Evolutionary conservation across 1,284 basidiomycete genomes (phyloP), one percentile per base, ranked within the genome.

Genomic region (Athelia sp.): DNA sequence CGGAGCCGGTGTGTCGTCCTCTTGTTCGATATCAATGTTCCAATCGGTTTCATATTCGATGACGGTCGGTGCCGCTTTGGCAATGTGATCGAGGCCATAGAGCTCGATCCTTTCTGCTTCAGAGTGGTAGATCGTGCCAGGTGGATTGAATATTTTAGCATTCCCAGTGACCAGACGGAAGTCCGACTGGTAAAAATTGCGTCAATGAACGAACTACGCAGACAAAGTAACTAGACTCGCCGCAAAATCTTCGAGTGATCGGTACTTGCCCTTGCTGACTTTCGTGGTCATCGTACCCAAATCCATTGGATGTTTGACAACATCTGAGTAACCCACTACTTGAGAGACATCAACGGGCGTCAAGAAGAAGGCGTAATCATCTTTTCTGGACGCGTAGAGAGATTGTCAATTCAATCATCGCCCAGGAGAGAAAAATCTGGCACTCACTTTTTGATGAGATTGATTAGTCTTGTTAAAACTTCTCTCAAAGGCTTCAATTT

Each of bases 321-420:
- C 62, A 58, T 89, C 84, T 2, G 69, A 54, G 58, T 92, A 93
- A 2, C 84, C 84, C 1, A 83, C 79, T 0, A 91, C 83, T 55
- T 81, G 74, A 0, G 70, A 65, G 0, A 67, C 63, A 62, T 90
- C 75, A 11, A 93, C 90, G 0, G 90, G 88, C 42, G 69, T 64
- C 48, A 90, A 68, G 62, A 93, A 93, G 66, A 93, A 91, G 4
- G 84, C 86, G 74, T 93, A 93, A 63, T 87, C 84, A 61, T 93
- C 90, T 62, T 88, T 90, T 68, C 89, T 90, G 54, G 43, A 45
- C 24, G 19, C 19, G 29, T 50, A 21, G 49, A 50, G 42, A 57
- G 49, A 57, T 49, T 45, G 57, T 49, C 23, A 50, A 35, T 52
- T 31, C 38, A 4, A 29, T 29, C 6, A 29, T 29, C 26, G 26